These are phyloP conservation scores for Babesia ovis DNA, from an alignment of 169 alveolate species.

Conservation along the genomic window DNA sequence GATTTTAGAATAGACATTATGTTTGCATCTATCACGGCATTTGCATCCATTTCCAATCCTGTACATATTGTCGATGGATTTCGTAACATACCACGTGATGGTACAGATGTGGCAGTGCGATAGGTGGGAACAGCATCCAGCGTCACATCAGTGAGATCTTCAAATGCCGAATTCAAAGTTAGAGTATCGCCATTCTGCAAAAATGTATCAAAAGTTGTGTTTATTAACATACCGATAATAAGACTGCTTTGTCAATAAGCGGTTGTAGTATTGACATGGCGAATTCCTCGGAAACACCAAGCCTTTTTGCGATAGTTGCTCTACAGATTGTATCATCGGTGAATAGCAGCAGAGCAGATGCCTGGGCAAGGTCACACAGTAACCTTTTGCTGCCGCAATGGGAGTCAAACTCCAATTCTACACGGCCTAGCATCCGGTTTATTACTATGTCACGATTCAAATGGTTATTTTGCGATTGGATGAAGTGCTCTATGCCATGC, in stretches of 20 bases:
- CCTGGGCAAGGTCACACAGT: constrained; percentile 55
- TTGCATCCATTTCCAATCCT: constrained; percentile 1
- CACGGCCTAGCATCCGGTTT: constrained; percentile 41
- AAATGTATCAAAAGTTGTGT: neutral
- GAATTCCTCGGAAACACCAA: neutral
- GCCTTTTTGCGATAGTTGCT: constrained; percentile 1
- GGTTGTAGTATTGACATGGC: constrained; percentile 16
- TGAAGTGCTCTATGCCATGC: neutral
- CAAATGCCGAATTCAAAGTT: neutral
- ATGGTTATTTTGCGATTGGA: neutral
- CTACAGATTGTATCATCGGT: neutral
- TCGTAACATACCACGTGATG: neutral
- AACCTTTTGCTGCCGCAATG: constrained; percentile 1
- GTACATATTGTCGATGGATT: neutral
- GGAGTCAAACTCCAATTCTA: constrained; percentile 6
- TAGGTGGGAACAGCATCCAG: constrained; percentile 23
- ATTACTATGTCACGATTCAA: neutral
- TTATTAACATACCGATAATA: neutral
- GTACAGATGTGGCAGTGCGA: neutral
- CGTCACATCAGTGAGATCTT: constrained; percentile 19
- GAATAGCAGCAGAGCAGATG: constrained; percentile 42
- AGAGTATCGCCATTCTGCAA: constrained; percentile 14
- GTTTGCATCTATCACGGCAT: constrained; percentile 6
- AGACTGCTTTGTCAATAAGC: neutral
- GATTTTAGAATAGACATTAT: constrained; percentile 27